phyloP scores from a whole-genome alignment of 305 asterid species.

The Petunia hybrid region DNA sequence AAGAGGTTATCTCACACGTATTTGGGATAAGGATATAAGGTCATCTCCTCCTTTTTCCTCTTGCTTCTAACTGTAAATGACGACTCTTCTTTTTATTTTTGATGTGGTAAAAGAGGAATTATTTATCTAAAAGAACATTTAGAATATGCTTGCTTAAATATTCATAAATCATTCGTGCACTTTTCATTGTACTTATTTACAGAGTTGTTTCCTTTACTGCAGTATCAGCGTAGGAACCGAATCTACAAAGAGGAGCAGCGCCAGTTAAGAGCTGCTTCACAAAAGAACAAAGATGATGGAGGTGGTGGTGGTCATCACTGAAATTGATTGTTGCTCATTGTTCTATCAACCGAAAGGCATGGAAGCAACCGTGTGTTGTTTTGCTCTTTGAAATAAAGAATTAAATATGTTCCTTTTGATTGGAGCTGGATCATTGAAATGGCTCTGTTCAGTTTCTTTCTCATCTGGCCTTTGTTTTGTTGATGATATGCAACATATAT shows the following conservation, averaged over 20 bases:
- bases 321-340: slow-evolving; percentile 14
- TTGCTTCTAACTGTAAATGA: not conserved
- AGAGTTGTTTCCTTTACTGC: slow-evolving; percentile 38
- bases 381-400: slow-evolving; percentile 28
- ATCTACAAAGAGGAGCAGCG: slow-evolving; percentile 99
- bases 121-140: not conserved
- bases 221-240: slow-evolving; percentile 94
- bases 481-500: slow-evolving; percentile 16
- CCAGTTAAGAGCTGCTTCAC: slow-evolving; percentile 81
- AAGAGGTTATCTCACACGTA: not conserved
- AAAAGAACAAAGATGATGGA: slow-evolving; percentile 70
- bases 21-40: not conserved
- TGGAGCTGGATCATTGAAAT: slow-evolving; percentile 12
- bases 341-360: slow-evolving; percentile 10
- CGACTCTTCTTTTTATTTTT: not conserved
- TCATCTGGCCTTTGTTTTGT: slow-evolving; percentile 19
- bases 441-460: slow-evolving; percentile 29
- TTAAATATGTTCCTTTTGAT: not conserved
- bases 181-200: not conserved
- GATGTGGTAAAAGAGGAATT: not conserved
- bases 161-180: not conserved
- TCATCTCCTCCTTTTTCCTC: not conserved
- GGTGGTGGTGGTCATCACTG: slow-evolving; percentile 66
- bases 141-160: not conserved
- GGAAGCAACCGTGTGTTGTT: slow-evolving; percentile 1